Evolutionary conservation across 768 basidiomycete species (phyloP).

Genomic region (Leccinum broughii): DNA sequence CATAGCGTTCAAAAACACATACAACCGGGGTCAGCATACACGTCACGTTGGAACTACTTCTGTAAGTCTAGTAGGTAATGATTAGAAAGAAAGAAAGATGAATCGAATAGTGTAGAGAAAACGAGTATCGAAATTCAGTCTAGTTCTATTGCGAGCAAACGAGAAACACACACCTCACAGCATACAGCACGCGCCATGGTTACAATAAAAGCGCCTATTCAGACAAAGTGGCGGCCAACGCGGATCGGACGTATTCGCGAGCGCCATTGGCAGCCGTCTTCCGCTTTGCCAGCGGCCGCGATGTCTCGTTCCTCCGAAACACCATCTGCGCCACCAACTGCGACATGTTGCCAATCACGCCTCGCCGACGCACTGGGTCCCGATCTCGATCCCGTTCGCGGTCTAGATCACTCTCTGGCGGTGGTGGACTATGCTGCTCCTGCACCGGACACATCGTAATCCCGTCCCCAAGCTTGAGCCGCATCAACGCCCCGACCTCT

Average conservation of each 20-base stretch:
- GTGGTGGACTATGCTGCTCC: conserved; percentile 15
- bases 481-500: conserved; percentile 56
- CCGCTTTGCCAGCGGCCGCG: conserved; percentile 40
- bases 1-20: conserved; percentile 28
- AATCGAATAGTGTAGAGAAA: conserved; percentile 14
- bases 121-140: conserved; percentile 23
- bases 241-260: conserved; percentile 30
- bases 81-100: conserved; percentile 5
- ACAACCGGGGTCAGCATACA: conserved; percentile 25
- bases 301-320: conserved; percentile 42
- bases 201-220: conserved; percentile 15
- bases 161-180: conserved; percentile 28
- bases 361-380: conserved; percentile 22
- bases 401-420: conserved; percentile 23
- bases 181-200: conserved; percentile 11
- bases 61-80: conserved; percentile 16
- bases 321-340: conserved; percentile 51
- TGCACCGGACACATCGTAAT: conserved; percentile 20
- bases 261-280: conserved; percentile 22
- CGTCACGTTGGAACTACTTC: conserved; percentile 10
- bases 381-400: conserved; percentile 10
- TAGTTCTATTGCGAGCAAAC: conserved; percentile 9
- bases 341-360: conserved; percentile 32
- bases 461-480: conserved; percentile 49
- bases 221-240: conserved; percentile 28